Base-by-base conservation (phyloP, 306 rosid species). In the Prunus kanzakura region DNA sequence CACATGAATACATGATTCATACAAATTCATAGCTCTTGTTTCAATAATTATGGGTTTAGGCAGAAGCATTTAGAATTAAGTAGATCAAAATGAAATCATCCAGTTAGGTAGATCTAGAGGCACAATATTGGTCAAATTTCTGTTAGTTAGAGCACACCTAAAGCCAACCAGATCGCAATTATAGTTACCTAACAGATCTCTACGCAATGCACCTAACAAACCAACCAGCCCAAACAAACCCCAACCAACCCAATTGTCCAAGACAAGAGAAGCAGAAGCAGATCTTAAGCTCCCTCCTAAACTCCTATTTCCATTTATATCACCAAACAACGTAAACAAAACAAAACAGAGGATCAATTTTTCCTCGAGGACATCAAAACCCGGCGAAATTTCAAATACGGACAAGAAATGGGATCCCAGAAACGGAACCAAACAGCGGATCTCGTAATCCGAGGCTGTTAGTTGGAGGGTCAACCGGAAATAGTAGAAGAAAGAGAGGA, bases 351-450 rank as follows among this genome's bases (percentile, higher is more conserved):
- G 67, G 61, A 71, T 46, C 67, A 20, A n/a, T 35, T 65, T 74
- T 8, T 19, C 54, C 55, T 56, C 60, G 69, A 35, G 45, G n/a
- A 27, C 75, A 68, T 32, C 74, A 70, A 80, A 75, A 51, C 38
- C 69, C 32, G 67, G 67, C 25, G 3, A 43, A 30, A 16, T 63
- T n/a, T 23, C 19, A 60, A 57, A 55, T 8, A 54, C 70, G 57
- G 71, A 62, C 79, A 64, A 49, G 52, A 69, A 69, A 70, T 46
- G n/a, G 76, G 54, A 70, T n/a, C 52, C 62, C 23, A 12, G 16
- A 77, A 14, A 29, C 56, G 38, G 47, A 30, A 12, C 76, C 52
- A 67, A 35, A 55, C 84, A 83, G 73, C 81, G 49, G 72, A 86
- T 75, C 49, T 63, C 22, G 19, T 4, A 57, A 12, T 8, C 18